phyloP scores from a whole-genome alignment of 2,329 filamentous ascomycete species.

The Didymellaceae sp. region DNA sequence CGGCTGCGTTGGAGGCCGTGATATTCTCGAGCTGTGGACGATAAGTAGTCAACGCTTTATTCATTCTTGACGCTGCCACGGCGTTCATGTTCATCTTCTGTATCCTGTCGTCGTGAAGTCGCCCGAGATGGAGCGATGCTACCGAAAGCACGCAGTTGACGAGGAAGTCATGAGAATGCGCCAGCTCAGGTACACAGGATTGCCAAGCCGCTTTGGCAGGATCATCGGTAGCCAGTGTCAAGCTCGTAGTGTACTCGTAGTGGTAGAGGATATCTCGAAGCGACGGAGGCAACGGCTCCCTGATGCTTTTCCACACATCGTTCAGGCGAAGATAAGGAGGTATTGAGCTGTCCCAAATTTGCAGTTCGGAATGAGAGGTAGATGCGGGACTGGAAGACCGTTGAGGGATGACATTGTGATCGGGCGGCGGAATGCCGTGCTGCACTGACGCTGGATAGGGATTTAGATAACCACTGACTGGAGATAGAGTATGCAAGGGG shows the following conservation, averaged over 20 bases:
- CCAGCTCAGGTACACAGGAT: slow-evolving; percentile 45
- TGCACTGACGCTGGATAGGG: slow-evolving; percentile 14
- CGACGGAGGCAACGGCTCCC: slow-evolving; percentile 29
- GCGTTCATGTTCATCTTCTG: slow-evolving; percentile 35
- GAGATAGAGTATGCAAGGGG: background rate
- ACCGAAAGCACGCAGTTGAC: slow-evolving; percentile 55
- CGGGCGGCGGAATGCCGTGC: slow-evolving; percentile 13
- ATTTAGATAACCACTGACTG: slow-evolving; percentile 6
- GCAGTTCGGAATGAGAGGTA: slow-evolving; percentile 10
- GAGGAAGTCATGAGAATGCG: slow-evolving; percentile 52
- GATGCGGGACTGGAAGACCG: background rate
- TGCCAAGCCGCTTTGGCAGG: slow-evolving; percentile 45
- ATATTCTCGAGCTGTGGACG: slow-evolving; percentile 42
- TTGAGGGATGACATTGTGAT: background rate
- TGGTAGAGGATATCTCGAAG: slow-evolving; percentile 41
- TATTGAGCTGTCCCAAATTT: slow-evolving; percentile 18
- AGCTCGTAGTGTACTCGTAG: slow-evolving; percentile 43
- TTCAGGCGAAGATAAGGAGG: slow-evolving; percentile 32
- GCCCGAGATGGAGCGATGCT: slow-evolving; percentile 54
- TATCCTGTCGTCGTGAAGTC: slow-evolving; percentile 39
- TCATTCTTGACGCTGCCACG: slow-evolving; percentile 43
- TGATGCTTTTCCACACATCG: slow-evolving; percentile 39
- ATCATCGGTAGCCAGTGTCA: slow-evolving; percentile 38
- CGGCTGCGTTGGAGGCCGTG: slow-evolving; percentile 51
- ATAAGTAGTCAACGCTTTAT: slow-evolving; percentile 41